These are phyloP conservation scores for Geranium brycei DNA, from an alignment of 345 rosid genomes.

Conservation along the genomic window DNA sequence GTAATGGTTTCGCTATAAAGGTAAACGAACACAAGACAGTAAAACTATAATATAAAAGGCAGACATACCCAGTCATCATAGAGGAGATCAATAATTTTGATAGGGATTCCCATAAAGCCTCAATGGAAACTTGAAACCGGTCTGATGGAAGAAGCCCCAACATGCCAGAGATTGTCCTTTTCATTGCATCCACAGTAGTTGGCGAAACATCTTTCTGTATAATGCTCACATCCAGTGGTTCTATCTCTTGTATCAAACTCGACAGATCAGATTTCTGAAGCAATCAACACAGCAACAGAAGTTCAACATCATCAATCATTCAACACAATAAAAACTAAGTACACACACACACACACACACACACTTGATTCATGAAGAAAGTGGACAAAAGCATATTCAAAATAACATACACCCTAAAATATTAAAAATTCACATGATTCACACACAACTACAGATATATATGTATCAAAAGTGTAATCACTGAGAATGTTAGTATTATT, in stretches of 20 bases:
- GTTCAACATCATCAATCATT: no score
- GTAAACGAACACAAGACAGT: not conserved
- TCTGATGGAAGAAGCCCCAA: slow-evolving; percentile 91
- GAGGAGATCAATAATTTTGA: slow-evolving; percentile 81
- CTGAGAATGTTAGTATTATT: no score
- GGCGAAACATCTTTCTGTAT: slow-evolving; percentile 81
- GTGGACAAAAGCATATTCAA: no score
- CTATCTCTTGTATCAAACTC: slow-evolving; percentile 71
- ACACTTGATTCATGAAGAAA: no score
- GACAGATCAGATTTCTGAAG: slow-evolving; percentile 52
- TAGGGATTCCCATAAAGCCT: slow-evolving; percentile 88
- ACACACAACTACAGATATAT: no score
- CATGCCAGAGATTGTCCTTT: slow-evolving; percentile 94
- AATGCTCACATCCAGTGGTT: slow-evolving; percentile 78
- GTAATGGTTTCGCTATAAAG: no score
- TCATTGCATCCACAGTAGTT: slow-evolving; percentile 88
- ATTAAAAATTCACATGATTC: no score
- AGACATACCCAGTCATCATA: slow-evolving; percentile 93
- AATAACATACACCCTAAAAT: no score
- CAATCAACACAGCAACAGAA: not conserved
- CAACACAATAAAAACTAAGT: no score
- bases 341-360: no score
- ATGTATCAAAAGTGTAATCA: no score
- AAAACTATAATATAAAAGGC: not conserved
- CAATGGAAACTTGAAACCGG: slow-evolving; percentile 75